phyloP scores from a whole-genome alignment of 352 stramenopile species.

The Phytopythium kandeliae region DNA sequence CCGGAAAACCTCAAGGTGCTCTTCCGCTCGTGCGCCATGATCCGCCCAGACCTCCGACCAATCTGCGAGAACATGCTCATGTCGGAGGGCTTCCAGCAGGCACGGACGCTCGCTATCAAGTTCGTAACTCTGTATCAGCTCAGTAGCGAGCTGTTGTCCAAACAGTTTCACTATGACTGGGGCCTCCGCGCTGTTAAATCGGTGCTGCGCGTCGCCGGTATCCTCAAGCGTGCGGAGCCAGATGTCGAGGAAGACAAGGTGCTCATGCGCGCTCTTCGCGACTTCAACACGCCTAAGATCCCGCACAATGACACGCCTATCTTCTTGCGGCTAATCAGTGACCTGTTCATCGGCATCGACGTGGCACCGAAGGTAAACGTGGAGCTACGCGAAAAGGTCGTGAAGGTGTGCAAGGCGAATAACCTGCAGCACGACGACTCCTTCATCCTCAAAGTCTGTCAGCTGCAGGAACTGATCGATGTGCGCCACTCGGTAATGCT shows the following conservation, averaged over 20 bases:
- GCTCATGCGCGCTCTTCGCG: conserved; percentile 78
- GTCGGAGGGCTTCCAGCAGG: conserved; percentile 86
- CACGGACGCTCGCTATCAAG: conserved; percentile 88
- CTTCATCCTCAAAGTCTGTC: conserved; percentile 85
- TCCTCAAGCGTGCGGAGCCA: conserved; percentile 76
- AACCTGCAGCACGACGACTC: conserved; percentile 84
- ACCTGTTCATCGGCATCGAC: conserved; percentile 91
- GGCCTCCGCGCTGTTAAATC: conserved; percentile 87
- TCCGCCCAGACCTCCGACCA: conserved; percentile 91
- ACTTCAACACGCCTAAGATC: conserved; percentile 88
- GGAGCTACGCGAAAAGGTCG: conserved; percentile 88
- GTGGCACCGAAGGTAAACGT: conserved; percentile 94
- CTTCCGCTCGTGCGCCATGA: conserved; percentile 92
- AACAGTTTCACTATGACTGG: conserved; percentile 92
- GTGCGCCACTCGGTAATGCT: conserved; percentile 87
- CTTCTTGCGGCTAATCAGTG: conserved; percentile 82
- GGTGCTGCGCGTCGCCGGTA: conserved; percentile 80
- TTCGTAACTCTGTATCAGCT: conserved; percentile 90
- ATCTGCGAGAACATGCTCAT: conserved; percentile 91
- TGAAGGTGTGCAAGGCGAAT: conserved; percentile 86
- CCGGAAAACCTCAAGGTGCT: conserved; percentile 90
- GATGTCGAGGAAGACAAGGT: conserved; percentile 86
- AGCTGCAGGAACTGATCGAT: conserved; percentile 85
- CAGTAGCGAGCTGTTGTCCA: conserved; percentile 78
- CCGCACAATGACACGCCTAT: conserved; percentile 85